Conservation (phyloP, 2,329 filamentous ascomycete genomes). For the Talaromyces amestolkiae region DNA sequence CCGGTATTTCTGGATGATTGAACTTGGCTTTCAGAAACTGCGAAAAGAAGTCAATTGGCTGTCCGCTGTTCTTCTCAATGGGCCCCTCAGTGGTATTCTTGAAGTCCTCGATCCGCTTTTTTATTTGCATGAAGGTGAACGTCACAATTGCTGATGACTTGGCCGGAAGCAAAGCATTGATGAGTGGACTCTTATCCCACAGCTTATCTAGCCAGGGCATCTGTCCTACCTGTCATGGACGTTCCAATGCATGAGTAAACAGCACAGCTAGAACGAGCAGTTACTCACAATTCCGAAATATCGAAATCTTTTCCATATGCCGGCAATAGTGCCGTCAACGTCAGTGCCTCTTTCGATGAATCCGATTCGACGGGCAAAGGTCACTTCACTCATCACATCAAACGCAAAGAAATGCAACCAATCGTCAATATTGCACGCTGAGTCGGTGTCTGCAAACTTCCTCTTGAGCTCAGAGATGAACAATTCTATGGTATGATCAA, state of each 20-base stretch:
- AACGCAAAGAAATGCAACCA: constrained; percentile 76
- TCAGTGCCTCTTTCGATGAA: constrained; percentile 75
- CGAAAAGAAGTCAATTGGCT: constrained; percentile 8
- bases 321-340: constrained; percentile 67
- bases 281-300: no score
- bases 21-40: constrained; percentile 28
- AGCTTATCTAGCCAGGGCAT: constrained; percentile 69
- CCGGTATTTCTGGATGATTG: constrained; percentile 28
- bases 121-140: constrained; percentile 26
- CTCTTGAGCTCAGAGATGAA: constrained; percentile 65
- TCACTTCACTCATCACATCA: constrained; percentile 78
- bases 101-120: constrained; percentile 22
- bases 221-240: constrained; percentile 56
- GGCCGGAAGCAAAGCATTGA: constrained; percentile 25
- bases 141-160: constrained; percentile 26
- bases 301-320: no score
- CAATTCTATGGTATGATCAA: constrained; percentile 69
- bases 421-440: constrained; percentile 25
- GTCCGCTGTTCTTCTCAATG: constrained; percentile 26
- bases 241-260: constrained; percentile 34
- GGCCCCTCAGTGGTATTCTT: background rate
- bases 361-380: constrained; percentile 71
- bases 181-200: constrained; percentile 70
- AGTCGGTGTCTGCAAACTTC: constrained; percentile 45
- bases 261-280: constrained; percentile 38